phyloP scores from a whole-genome alignment of 352 stramenopile species.

The Globisporangium recalcitrans region DNA sequence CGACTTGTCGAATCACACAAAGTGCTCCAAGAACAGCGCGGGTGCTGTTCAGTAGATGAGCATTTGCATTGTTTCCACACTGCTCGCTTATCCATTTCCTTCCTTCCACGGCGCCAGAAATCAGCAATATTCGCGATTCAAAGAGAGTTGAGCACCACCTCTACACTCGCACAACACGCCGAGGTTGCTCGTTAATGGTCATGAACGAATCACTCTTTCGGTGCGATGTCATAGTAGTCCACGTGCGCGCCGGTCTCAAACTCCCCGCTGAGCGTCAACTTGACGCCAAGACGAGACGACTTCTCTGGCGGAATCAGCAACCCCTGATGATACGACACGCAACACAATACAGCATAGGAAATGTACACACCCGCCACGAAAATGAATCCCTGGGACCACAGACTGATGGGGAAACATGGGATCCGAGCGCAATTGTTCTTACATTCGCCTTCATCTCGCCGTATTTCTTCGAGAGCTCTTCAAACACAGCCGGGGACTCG shows the following conservation, averaged over 20 bases:
- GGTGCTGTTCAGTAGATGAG: too few relatives aligned
- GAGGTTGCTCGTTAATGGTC: too few relatives aligned
- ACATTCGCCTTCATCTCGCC: constrained; percentile 40
- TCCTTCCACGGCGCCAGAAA: too few relatives aligned
- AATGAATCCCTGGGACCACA: background rate
- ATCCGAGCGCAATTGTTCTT: background rate
- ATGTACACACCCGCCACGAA: background rate
- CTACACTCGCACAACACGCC: too few relatives aligned
- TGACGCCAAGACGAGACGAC: constrained; percentile 60
- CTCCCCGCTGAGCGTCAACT: constrained; percentile 37
- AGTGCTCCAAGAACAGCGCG: too few relatives aligned
- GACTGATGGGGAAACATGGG: background rate
- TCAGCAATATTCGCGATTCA: too few relatives aligned
- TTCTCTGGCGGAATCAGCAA: constrained; percentile 41
- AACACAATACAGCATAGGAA: background rate
- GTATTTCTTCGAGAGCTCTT: constrained; percentile 39
- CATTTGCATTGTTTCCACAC: too few relatives aligned
- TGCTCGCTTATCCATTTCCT: too few relatives aligned
- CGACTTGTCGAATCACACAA: too few relatives aligned
- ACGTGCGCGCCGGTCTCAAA: constrained; percentile 64
- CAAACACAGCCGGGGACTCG: constrained; percentile 36
- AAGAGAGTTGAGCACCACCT: too few relatives aligned
- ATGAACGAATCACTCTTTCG: constrained; percentile 1
- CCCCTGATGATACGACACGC: constrained; percentile 17
- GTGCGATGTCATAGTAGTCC: constrained; percentile 65